Percentiles rank a stretch among this genome's conserved stretches.
phyloP scores from a whole-genome alignment of 345 rosid species.

The Schrenkiella parvula region DNA sequence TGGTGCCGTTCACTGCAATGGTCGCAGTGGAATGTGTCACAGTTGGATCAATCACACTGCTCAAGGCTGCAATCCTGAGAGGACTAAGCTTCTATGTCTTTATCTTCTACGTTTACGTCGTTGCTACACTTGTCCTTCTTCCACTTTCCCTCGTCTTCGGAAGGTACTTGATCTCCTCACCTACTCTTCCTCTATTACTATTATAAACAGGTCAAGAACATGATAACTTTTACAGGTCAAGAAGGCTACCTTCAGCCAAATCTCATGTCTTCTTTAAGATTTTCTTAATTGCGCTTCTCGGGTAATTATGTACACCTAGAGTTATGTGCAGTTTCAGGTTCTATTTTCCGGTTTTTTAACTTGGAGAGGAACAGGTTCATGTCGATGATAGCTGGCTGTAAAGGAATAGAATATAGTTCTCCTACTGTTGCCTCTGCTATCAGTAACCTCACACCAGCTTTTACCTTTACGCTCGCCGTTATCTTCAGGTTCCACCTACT shows the following conservation, averaged over 20 bases:
- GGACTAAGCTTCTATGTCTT: conserved; percentile 51
- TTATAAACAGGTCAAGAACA: not conserved
- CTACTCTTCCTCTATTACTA: not conserved
- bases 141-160: conserved; percentile 31
- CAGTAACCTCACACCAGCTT: conserved; percentile 32
- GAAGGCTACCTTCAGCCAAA: conserved; percentile 17
- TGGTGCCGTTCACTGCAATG: conserved; percentile 42
- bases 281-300: conserved; percentile 19
- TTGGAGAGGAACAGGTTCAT: conserved; percentile 18
- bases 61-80: conserved; percentile 40
- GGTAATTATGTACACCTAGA: conserved; percentile 7
- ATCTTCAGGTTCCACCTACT: conserved; percentile 23
- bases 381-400: not conserved
- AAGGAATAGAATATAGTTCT: conserved; percentile 29
- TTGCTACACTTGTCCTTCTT: no score
- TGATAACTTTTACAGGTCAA: conserved; percentile 13
- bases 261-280: conserved; percentile 28
- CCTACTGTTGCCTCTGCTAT: conserved; percentile 33
- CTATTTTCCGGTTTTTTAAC: not conserved
- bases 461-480: conserved; percentile 28
- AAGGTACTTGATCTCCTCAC: conserved; percentile 24
- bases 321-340: not conserved
- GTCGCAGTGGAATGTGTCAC: not conserved
- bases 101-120: conserved; percentile 46
- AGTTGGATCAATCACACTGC: conserved; percentile 33